A percentile compares a stretch with the other conserved stretches of the same genome.
Conservation (phyloP, 352 stramenopile genomes). For the Phytophthora pini region DNA sequence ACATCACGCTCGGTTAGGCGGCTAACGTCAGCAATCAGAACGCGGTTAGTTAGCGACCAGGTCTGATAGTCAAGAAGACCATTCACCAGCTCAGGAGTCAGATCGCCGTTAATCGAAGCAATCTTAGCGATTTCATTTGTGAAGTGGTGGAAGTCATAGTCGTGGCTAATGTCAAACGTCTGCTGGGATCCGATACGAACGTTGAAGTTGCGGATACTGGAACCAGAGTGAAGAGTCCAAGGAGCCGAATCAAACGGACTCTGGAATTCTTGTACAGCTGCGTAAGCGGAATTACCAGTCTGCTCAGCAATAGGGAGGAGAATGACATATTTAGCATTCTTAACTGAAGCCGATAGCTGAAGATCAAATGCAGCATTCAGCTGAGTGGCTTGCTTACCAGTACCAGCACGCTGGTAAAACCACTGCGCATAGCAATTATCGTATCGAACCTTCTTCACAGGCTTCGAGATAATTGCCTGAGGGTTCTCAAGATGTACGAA, state of each 20-base stretch:
- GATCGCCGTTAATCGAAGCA: conserved; percentile 23
- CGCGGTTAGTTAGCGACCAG: conserved; percentile 2
- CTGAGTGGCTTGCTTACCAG: conserved; percentile 1
- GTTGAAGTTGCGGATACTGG: background rate
- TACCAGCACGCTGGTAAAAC: conserved; percentile 12
- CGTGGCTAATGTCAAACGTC: background rate
- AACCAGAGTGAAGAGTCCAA: conserved; percentile 6
- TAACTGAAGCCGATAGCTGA: conserved; percentile 1
- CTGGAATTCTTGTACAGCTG: conserved; percentile 3
- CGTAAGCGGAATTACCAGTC: background rate
- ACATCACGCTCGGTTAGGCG: background rate
- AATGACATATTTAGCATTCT: conserved; percentile 4
- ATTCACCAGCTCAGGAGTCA: conserved; percentile 3
- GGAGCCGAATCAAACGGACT: background rate
- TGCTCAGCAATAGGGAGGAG: background rate
- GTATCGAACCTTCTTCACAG: conserved; percentile 9
- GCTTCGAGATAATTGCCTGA: conserved; percentile 7
- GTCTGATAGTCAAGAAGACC: conserved; percentile 2
- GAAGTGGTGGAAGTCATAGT: conserved; percentile 1
- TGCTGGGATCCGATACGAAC: background rate
- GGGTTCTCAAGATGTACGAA: conserved; percentile 13
- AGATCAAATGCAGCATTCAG: conserved; percentile 3
- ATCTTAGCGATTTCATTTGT: background rate
- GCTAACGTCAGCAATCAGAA: background rate
- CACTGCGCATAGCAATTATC: conserved; percentile 11